Conservation (phyloP, 2,329 filamentous ascomycete species). For the Cladophialophora carrionii region DNA sequence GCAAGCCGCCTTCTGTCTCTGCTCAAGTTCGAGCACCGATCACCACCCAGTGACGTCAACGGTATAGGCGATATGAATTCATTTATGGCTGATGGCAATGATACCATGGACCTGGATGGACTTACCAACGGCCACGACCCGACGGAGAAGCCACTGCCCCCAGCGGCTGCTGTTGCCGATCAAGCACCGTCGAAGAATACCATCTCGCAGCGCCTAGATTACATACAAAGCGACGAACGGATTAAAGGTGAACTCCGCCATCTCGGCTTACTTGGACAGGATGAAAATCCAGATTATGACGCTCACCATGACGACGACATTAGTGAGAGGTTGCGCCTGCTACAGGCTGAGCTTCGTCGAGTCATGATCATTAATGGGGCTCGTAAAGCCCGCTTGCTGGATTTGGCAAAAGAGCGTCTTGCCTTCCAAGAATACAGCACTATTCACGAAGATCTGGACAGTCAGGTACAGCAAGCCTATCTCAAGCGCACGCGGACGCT, state of each 20-base stretch:
- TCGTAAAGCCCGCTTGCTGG: slow-evolving; percentile 81
- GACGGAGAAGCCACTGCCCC: slow-evolving; percentile 59
- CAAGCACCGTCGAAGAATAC: slow-evolving; percentile 69
- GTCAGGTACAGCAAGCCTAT: slow-evolving; percentile 91
- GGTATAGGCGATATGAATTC: slow-evolving; percentile 57
- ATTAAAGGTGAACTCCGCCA: slow-evolving; percentile 88
- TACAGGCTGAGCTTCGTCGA: slow-evolving; percentile 80
- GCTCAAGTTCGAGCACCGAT: slow-evolving; percentile 71
- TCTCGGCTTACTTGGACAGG: slow-evolving; percentile 79
- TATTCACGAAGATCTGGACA: slow-evolving; percentile 94
- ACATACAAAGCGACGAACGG: slow-evolving; percentile 83
- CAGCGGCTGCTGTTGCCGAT: slow-evolving; percentile 79
- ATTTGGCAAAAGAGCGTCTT: slow-evolving; percentile 88
- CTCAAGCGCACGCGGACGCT: slow-evolving; percentile 93
- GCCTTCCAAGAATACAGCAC: slow-evolving; percentile 96
- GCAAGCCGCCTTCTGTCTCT: slow-evolving; percentile 77
- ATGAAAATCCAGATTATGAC: slow-evolving; percentile 76
- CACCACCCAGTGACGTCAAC: slow-evolving; percentile 58
- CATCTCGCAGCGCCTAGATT: slow-evolving; percentile 77
- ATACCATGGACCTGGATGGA: slow-evolving; percentile 53
- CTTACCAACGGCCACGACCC: slow-evolving; percentile 47
- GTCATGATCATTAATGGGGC: slow-evolving; percentile 88
- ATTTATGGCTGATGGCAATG: slow-evolving; percentile 44
- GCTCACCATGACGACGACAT: slow-evolving; percentile 93
- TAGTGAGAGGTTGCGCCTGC: slow-evolving; percentile 79